phyloP scores from a whole-genome alignment of 495 filamentous ascomycete genomes.

The Aspergillus sclerotiicarbonarius region DNA sequence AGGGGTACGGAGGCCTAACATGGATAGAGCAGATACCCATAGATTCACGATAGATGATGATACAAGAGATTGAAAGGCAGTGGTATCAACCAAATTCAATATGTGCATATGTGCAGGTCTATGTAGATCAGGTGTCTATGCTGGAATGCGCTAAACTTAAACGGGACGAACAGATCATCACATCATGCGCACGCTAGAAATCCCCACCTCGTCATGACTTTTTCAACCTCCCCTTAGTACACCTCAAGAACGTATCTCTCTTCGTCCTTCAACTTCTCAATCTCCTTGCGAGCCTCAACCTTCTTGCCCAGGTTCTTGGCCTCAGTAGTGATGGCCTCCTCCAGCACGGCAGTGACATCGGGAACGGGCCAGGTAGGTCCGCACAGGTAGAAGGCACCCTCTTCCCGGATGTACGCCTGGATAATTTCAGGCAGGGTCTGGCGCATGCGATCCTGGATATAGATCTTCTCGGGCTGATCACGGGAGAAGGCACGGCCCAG shows the following conservation, averaged over 20 bases:
- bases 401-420: slow-evolving; percentile 81
- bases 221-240: slow-evolving; percentile 54
- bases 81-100: neutral
- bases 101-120: neutral
- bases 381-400: slow-evolving; percentile 93
- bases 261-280: slow-evolving; percentile 93
- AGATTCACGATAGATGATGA: slow-evolving; percentile 4
- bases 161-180: slow-evolving; percentile 21
- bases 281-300: slow-evolving; percentile 87
- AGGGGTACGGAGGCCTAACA: neutral
- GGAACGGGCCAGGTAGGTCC: slow-evolving; percentile 98
- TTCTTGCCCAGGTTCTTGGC: slow-evolving; percentile 69
- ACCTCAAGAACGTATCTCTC: slow-evolving; percentile 94
- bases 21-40: slow-evolving; percentile 4
- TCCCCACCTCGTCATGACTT: neutral
- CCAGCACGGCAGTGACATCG: slow-evolving; percentile 90
- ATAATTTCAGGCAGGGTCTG: slow-evolving; percentile 82
- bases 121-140: slow-evolving; percentile 11
- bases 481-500: slow-evolving; percentile 93
- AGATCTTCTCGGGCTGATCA: slow-evolving; percentile 97
- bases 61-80: neutral
- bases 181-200: slow-evolving; percentile 12
- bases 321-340: slow-evolving; percentile 85
- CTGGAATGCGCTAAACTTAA: slow-evolving; percentile 29
- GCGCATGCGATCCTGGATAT: slow-evolving; percentile 98